phyloP scores from a whole-genome alignment of 148 eudicot species.

The Vaccinium myrtillus region DNA sequence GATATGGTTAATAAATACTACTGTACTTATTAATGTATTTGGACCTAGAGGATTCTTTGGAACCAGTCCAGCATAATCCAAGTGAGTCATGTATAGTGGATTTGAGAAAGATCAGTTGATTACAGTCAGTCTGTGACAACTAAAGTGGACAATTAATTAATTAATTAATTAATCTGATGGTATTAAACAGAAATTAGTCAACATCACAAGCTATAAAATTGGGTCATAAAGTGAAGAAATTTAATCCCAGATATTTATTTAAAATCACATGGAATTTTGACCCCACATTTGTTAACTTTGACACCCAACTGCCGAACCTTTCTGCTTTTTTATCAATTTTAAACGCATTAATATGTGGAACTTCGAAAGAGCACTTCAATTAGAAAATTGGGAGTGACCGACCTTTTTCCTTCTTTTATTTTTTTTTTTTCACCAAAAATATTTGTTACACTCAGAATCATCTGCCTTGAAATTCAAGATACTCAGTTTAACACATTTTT shows the following conservation, averaged over 20 bases:
- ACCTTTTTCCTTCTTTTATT: not conserved
- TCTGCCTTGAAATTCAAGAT: not conserved
- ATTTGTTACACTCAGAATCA: not conserved
- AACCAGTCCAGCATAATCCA: slow-evolving; percentile 12
- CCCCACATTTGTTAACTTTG: slow-evolving; percentile 3
- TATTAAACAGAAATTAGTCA: not conserved
- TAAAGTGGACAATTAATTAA: not conserved
- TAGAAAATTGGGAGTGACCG: not conserved
- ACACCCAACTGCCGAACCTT: slow-evolving; percentile 5
- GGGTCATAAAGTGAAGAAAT: not conserved
- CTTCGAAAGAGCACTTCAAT: not conserved
- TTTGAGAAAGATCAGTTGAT: not conserved
- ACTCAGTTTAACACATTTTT: not conserved
- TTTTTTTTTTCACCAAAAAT: not conserved
- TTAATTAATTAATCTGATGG: not conserved
- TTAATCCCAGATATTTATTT: not conserved
- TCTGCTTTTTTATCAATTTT: not conserved
- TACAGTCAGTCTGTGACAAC: not conserved
- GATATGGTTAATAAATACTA: slow-evolving; percentile 13
- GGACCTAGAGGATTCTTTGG: slow-evolving; percentile 18
- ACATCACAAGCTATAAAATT: slow-evolving; percentile 2
- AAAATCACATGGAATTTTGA: not conserved
- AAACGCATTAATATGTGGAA: not conserved
- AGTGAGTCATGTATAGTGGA: not conserved
- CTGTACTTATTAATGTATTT: not conserved